Conservation (phyloP, 2,329 filamentous ascomycete species). For the Purpureocillium takamizusanense region DNA sequence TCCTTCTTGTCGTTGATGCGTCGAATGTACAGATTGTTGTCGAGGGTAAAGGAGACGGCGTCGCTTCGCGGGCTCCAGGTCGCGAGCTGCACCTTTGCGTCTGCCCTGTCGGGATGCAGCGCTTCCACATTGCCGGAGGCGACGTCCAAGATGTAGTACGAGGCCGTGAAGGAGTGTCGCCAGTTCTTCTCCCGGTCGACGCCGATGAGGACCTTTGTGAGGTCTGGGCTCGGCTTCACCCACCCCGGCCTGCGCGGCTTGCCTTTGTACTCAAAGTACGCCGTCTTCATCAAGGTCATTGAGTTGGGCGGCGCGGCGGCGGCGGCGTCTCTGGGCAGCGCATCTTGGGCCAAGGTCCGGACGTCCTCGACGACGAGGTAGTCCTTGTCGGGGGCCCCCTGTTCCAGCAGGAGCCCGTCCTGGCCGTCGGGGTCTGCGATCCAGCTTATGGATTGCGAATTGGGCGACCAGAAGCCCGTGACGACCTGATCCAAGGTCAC, state of each 20-base stretch:
- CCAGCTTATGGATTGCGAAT: constrained; percentile 63
- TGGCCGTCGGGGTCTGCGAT: constrained; percentile 64
- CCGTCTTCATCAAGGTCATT: constrained; percentile 66
- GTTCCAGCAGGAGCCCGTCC: constrained; percentile 79
- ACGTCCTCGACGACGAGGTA: constrained; percentile 87
- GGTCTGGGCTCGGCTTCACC: constrained; percentile 69
- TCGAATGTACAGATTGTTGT: constrained; percentile 86
- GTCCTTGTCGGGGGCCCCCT: constrained; percentile 52
- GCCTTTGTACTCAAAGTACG: constrained; percentile 51
- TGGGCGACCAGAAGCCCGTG: constrained; percentile 54
- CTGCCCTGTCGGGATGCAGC: constrained; percentile 59
- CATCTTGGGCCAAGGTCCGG: constrained; percentile 30
- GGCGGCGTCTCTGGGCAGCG: constrained; percentile 20
- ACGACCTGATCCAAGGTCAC: constrained; percentile 66
- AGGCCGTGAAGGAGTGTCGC: constrained; percentile 79
- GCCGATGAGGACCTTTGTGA: constrained; percentile 78
- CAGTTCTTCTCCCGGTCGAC: constrained; percentile 69
- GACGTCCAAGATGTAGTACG: constrained; percentile 91
- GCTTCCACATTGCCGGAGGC: constrained; percentile 67
- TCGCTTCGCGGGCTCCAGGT: constrained; percentile 84
- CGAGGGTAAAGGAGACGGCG: constrained; percentile 76
- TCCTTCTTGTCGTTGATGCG: constrained; percentile 42
- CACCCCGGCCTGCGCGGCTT: constrained; percentile 46
- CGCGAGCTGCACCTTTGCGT: constrained; percentile 69
- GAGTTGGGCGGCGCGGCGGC: constrained; percentile 32